A percentile compares a stretch with the other conserved stretches of the same genome.
phyloP scores from a whole-genome alignment of 129 eudicot genomes.

The Artemisia argyi region DNA sequence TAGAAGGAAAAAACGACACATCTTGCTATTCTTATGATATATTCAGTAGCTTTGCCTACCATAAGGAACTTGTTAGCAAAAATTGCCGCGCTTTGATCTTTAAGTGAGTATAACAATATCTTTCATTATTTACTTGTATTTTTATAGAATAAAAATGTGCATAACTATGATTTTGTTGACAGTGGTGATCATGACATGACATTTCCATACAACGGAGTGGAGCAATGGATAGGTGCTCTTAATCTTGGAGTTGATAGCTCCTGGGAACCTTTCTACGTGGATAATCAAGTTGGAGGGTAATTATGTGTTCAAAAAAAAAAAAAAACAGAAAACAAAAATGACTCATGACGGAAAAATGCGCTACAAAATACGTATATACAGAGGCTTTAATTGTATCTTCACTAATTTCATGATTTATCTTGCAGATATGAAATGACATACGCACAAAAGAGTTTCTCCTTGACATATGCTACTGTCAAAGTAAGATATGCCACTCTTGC shows the following conservation, averaged over 20 bases:
- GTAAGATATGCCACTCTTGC: no score
- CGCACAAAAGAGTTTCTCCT: no score
- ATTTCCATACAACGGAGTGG: conserved; percentile 25
- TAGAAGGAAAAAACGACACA: conserved; percentile 21
- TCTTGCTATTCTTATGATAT: conserved; percentile 29
- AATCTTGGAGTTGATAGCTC: conserved; percentile 10
- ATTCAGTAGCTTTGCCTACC: conserved; percentile 25
- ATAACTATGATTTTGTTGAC: background rate
- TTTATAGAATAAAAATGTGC: background rate
- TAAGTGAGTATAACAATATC: conserved; percentile 15
- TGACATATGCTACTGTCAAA: no score
- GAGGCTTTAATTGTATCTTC: no score
- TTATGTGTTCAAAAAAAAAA: background rate
- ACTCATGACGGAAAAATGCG: no score
- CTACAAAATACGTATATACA: no score
- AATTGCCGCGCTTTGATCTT: conserved; percentile 29
- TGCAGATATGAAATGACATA: no score
- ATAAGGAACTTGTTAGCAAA: conserved; percentile 27
- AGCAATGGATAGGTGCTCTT: conserved; percentile 28
- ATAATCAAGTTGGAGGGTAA: conserved; percentile 40
- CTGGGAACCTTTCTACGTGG: conserved; percentile 38
- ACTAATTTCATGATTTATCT: no score
- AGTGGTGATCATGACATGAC: conserved; percentile 33
- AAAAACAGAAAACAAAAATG: no score
- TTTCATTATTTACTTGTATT: background rate